phyloP scores from a whole-genome alignment of 495 filamentous ascomycete genomes.

The Lophiostoma macrostomum region DNA sequence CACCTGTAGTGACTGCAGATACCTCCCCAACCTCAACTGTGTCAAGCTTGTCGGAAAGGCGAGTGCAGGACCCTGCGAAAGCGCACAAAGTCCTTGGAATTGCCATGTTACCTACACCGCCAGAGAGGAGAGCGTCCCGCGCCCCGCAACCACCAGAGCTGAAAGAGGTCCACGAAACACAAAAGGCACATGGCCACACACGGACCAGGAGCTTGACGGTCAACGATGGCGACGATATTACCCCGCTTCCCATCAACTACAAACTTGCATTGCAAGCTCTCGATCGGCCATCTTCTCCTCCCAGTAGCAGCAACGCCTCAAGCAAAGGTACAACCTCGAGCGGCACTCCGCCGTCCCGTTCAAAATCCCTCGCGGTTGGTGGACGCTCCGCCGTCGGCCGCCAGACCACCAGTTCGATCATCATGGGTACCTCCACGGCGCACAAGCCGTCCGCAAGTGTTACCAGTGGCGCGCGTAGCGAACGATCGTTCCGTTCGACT shows the following conservation, averaged over 20 bases:
- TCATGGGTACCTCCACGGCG: slow-evolving; percentile 23
- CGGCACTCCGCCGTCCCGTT: slow-evolving; percentile 11
- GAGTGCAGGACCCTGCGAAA: slow-evolving; percentile 35
- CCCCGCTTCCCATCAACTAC: slow-evolving; percentile 38
- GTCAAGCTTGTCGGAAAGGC: slow-evolving; percentile 33
- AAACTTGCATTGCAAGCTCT: slow-evolving; percentile 30
- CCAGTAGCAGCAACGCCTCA: slow-evolving; percentile 27
- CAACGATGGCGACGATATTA: slow-evolving; percentile 32
- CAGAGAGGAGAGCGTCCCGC: slow-evolving; percentile 20
- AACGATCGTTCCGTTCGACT: slow-evolving; percentile 17
- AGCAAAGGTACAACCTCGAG: slow-evolving; percentile 19
- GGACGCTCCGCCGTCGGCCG: slow-evolving; percentile 29
- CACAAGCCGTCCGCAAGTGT: slow-evolving; percentile 13
- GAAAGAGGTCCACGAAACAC: slow-evolving; percentile 15
- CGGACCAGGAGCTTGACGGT: slow-evolving; percentile 27
- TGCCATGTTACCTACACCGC: slow-evolving; percentile 16
- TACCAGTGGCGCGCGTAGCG: slow-evolving; percentile 7
- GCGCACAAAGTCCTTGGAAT: slow-evolving; percentile 41
- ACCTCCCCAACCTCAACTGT: slow-evolving; percentile 34
- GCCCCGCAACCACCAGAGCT: slow-evolving; percentile 10
- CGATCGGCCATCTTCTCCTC: slow-evolving; percentile 1
- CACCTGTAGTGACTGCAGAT: slow-evolving; percentile 26
- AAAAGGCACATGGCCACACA: slow-evolving; percentile 4
- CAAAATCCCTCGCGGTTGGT: slow-evolving; percentile 29
- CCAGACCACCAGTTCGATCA: slow-evolving; percentile 18